These are phyloP conservation scores for Coemansia sp. DNA, from an alignment of 192 early-diverging fungal species.

Conservation along the genomic window DNA sequence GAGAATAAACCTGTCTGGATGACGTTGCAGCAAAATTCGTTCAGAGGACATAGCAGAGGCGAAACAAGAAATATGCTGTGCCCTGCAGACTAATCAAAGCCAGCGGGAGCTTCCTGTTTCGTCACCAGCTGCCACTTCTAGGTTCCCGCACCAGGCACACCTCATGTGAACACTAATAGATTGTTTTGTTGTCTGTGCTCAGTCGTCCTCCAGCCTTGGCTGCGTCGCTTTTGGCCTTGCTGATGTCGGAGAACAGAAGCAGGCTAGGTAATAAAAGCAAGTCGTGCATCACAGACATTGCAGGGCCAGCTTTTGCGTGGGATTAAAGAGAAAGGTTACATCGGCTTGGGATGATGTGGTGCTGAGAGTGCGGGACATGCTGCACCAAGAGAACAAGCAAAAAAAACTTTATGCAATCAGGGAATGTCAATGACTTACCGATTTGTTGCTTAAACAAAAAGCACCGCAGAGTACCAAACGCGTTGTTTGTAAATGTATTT, in stretches of 20 bases:
- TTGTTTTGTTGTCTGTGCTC: background rate
- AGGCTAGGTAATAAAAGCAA: conserved; percentile 15
- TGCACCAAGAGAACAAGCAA: background rate
- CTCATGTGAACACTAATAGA: conserved; percentile 15
- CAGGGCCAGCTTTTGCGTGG: background rate
- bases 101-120: background rate
- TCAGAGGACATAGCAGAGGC: background rate
- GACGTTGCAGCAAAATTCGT: background rate
- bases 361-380: conserved; percentile 9
- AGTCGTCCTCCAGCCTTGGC: too few relatives aligned
- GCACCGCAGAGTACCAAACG: background rate
- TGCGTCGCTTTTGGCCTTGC: background rate
- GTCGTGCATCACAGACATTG: conserved; percentile 5
- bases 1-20: background rate
- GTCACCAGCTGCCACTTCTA: conserved; percentile 17
- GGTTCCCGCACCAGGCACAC: background rate
- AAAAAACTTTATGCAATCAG: conserved; percentile 5
- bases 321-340: background rate
- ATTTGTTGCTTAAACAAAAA: background rate
- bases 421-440: conserved; percentile 18
- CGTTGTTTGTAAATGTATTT: background rate
- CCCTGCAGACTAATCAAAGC: conserved; percentile 7
- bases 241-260: background rate
- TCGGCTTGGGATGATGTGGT: background rate
- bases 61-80: background rate